These are phyloP conservation scores for Colletotrichum coccodes DNA, from an alignment of 2,329 filamentous ascomycete genomes.

Conservation along the genomic window DNA sequence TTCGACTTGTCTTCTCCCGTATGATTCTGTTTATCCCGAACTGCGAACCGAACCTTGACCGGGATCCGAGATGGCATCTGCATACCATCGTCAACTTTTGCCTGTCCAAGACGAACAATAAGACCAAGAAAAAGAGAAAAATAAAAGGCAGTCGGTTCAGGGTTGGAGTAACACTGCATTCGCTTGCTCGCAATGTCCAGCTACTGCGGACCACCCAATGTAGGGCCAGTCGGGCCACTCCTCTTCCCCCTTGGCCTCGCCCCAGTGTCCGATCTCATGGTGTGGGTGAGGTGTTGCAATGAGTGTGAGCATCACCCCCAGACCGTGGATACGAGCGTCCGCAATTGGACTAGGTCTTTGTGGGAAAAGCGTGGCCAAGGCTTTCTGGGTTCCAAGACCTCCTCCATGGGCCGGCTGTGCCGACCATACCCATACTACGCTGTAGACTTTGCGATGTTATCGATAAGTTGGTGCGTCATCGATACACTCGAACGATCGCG, in stretches of 20 bases:
- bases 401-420: constrained; percentile 18
- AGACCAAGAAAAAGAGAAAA: background rate
- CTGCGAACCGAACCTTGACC: background rate
- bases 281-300: background rate
- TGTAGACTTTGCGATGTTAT: constrained; percentile 4
- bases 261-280: background rate
- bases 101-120: background rate
- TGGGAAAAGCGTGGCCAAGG: constrained; percentile 10
- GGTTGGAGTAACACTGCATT: background rate
- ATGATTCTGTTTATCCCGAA: background rate
- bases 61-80: background rate
- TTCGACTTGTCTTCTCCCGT: background rate
- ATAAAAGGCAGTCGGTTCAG: background rate
- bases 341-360: constrained; percentile 7
- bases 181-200: constrained; percentile 12
- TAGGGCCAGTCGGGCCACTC: constrained; percentile 23
- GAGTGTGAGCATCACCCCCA: background rate
- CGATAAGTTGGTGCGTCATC: constrained; percentile 26
- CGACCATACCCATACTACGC: background rate
- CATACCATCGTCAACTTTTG: background rate
- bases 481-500: constrained; percentile 20
- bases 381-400: constrained; percentile 19
- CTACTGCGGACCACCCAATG: background rate
- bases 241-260: constrained; percentile 6
- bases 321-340: background rate